Percentiles rank a stretch among this genome's conserved stretches.
phyloP scores from a whole-genome alignment of 495 filamentous ascomycete genomes.

The Neurospora intermedia region DNA sequence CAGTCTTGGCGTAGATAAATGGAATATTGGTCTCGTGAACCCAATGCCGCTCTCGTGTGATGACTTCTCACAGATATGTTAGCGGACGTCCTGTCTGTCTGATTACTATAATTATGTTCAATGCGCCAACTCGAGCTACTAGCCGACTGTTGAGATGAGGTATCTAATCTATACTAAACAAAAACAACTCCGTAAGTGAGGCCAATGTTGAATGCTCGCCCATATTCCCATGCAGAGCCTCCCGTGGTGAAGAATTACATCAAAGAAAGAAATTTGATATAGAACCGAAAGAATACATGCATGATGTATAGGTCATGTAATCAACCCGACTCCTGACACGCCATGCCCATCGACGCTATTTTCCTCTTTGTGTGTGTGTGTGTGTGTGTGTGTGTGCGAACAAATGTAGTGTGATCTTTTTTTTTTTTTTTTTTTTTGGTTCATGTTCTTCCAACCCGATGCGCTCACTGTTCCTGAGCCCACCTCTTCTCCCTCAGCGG shows the following conservation, averaged over 20 bases:
- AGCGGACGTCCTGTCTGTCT: neutral
- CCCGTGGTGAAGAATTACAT: neutral
- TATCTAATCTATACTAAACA: neutral
- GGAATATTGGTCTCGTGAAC: neutral
- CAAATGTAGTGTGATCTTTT: neutral
- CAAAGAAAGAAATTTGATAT: neutral
- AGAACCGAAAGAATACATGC: neutral
- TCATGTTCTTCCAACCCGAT: neutral
- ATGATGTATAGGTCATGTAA: neutral
- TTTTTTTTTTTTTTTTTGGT: neutral
- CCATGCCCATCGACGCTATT: neutral
- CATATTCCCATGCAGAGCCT: slow-evolving; percentile 8
- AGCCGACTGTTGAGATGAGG: neutral
- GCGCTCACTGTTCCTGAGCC: slow-evolving; percentile 45
- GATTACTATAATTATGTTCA: neutral
- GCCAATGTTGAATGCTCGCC: slow-evolving; percentile 20
- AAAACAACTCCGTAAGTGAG: slow-evolving; percentile 5
- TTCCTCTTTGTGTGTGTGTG: neutral
- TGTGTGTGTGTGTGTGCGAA: neutral
- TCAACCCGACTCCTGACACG: neutral
- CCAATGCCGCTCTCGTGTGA: neutral
- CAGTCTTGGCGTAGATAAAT: neutral
- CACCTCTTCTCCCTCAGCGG: slow-evolving; percentile 74
- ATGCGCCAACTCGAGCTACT: neutral
- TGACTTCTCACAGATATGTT: neutral